Percentiles rank a stretch among this genome's conserved stretches.
phyloP scores from a whole-genome alignment of 768 basidiomycete species.

The Boletales sp. region DNA sequence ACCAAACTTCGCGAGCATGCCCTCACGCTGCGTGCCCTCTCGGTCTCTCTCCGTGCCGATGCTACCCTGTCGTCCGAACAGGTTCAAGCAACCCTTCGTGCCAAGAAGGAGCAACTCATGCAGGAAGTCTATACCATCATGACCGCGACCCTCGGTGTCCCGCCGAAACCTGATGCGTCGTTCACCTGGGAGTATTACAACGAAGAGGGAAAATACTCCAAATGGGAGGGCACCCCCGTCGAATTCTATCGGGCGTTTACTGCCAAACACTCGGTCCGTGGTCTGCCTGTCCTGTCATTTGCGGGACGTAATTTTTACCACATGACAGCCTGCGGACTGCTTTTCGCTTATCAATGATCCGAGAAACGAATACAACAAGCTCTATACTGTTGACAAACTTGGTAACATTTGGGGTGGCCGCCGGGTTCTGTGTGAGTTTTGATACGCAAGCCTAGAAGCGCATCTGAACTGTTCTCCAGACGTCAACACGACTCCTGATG shows the following conservation, averaged over 20 bases:
- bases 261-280: slow-evolving; percentile 50
- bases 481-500: slow-evolving; percentile 82
- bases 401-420: slow-evolving; percentile 91
- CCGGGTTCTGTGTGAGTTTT: slow-evolving; percentile 69
- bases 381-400: slow-evolving; percentile 90
- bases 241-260: slow-evolving; percentile 75
- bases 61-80: slow-evolving; percentile 43
- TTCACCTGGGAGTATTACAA: slow-evolving; percentile 92
- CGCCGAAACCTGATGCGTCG: slow-evolving; percentile 64
- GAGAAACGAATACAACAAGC: slow-evolving; percentile 73
- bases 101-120: slow-evolving; percentile 84
- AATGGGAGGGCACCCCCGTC: slow-evolving; percentile 76
- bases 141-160: slow-evolving; percentile 82
- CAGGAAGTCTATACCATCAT: slow-evolving; percentile 81
- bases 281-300: background rate
- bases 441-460: background rate
- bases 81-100: slow-evolving; percentile 54
- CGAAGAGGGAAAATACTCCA: slow-evolving; percentile 66
- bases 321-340: slow-evolving; percentile 55
- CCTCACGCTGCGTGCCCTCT: slow-evolving; percentile 68
- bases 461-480: slow-evolving; percentile 41
- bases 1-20: slow-evolving; percentile 90
- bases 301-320: slow-evolving; percentile 1
- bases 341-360: slow-evolving; percentile 97
- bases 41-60: slow-evolving; percentile 48